Evolutionary conservation across 768 basidiomycete species (phyloP).

Genomic region (Cantharellus anzutake): DNA sequence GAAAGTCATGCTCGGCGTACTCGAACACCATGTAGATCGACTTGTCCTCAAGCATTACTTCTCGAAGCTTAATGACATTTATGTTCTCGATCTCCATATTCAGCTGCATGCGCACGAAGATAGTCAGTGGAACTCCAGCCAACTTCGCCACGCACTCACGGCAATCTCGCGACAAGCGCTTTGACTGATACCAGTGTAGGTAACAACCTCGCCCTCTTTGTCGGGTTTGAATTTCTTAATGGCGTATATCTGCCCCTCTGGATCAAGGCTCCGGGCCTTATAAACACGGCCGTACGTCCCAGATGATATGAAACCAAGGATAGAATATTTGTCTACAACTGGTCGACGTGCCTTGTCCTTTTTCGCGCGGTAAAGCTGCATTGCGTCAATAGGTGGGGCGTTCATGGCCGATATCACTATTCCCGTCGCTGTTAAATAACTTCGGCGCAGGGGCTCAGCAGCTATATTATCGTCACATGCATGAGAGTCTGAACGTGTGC

Average conservation of each 20-base stretch:
- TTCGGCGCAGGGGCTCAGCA: no score
- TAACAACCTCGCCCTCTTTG: constrained; percentile 91
- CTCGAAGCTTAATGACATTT: constrained; percentile 78
- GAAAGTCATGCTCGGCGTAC: constrained; percentile 96
- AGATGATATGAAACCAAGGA: constrained; percentile 93
- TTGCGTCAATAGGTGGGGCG: constrained; percentile 34
- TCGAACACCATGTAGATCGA: constrained; percentile 99
- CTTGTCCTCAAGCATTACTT: constrained; percentile 95
- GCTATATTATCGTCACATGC: no score
- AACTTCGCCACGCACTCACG: constrained; percentile 26
- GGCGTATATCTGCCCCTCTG: constrained; percentile 52
- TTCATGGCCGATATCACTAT: neutral
- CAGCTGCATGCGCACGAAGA: constrained; percentile 27
- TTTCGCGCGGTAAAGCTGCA: constrained; percentile 68
- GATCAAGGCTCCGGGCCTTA: constrained; percentile 70
- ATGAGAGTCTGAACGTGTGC: no score
- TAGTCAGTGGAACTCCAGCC: constrained; percentile 5
- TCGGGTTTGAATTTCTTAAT: constrained; percentile 99
- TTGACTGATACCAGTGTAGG: constrained; percentile 95
- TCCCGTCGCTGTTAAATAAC: no score
- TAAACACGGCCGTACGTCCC: constrained; percentile 98
- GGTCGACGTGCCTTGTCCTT: constrained; percentile 47
- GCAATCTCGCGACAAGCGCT: constrained; percentile 95
- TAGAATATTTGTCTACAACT: constrained; percentile 69
- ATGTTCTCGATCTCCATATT: constrained; percentile 82